A percentile compares a stretch with the other conserved stretches of the same genome.
These are phyloP conservation scores for Backusella tuberculispora DNA, from an alignment of 192 early-diverging fungal species.

Conservation along the genomic window DNA sequence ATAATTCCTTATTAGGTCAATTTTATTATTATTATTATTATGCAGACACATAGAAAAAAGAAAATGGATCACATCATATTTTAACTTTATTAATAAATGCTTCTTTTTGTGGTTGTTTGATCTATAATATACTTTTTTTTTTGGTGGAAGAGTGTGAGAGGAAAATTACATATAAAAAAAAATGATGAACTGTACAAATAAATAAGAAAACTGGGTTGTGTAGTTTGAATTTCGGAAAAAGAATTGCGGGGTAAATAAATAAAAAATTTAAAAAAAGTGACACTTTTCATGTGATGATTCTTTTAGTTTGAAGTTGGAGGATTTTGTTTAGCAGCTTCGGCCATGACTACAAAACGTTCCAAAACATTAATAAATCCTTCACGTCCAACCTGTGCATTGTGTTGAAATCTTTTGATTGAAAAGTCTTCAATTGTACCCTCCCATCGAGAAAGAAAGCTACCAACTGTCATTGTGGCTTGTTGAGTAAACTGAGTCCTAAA, in stretches of 20 bases:
- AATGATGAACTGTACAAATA: neutral
- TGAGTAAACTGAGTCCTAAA: slow-evolving; percentile 75
- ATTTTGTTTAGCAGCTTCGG: slow-evolving; percentile 28
- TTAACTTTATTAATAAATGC: no score
- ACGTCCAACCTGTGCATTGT: slow-evolving; percentile 84
- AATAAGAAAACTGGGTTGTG: neutral
- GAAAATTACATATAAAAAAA: no score
- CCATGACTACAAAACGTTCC: slow-evolving; percentile 54
- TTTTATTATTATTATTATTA: no score
- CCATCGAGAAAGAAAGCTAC: slow-evolving; percentile 67
- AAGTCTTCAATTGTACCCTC: slow-evolving; percentile 79
- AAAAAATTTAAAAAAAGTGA: neutral
- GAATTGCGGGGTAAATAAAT: slow-evolving; percentile 2
- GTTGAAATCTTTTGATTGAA: slow-evolving; percentile 80
- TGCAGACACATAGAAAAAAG: no score
- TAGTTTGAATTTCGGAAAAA: neutral
- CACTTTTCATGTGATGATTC: neutral
- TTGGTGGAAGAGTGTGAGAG: no score
- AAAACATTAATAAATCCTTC: slow-evolving; percentile 87
- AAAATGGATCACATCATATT: no score
- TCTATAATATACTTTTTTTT: no score
- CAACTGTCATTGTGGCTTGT: slow-evolving; percentile 79
- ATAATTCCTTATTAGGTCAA: no score
- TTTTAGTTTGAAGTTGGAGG: neutral
- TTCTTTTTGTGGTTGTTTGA: no score